Evolutionary conservation across 2,329 filamentous ascomycete genomes (phyloP).

Genomic region (Rhinocladiella mackenziei): DNA sequence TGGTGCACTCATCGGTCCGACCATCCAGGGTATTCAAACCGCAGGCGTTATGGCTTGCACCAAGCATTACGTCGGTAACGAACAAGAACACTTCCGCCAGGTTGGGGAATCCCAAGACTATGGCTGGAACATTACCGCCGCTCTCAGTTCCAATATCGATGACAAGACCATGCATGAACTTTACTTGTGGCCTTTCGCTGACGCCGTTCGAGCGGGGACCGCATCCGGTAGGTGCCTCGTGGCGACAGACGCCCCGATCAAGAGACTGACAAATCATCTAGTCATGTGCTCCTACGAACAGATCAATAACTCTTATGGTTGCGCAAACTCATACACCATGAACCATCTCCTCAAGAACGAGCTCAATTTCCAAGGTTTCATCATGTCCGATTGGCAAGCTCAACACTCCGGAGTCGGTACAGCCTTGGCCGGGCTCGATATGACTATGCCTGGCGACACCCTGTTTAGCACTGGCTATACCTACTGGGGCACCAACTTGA

Average conservation of each 20-base stretch:
- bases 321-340: slow-evolving; percentile 59
- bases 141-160: slow-evolving; percentile 58
- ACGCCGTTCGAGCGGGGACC: slow-evolving; percentile 63
- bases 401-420: slow-evolving; percentile 67
- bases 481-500: slow-evolving; percentile 84
- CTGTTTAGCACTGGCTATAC: slow-evolving; percentile 67
- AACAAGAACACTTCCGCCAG: slow-evolving; percentile 71
- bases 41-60: slow-evolving; percentile 78
- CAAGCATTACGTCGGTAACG: slow-evolving; percentile 71
- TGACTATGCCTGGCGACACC: slow-evolving; percentile 83
- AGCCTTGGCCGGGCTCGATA: slow-evolving; percentile 68
- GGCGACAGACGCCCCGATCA: not conserved
- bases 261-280: not conserved
- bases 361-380: slow-evolving; percentile 70
- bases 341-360: slow-evolving; percentile 65
- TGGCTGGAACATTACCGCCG: slow-evolving; percentile 61
- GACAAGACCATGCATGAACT: slow-evolving; percentile 62
- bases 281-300: slow-evolving; percentile 71
- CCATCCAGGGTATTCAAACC: slow-evolving; percentile 74
- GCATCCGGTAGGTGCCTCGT: slow-evolving; percentile 45
- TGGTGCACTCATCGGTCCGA: slow-evolving; percentile 67
- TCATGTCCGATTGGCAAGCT: slow-evolving; percentile 70
- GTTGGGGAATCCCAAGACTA: slow-evolving; percentile 54
- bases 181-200: slow-evolving; percentile 62
- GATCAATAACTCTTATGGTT: slow-evolving; percentile 65